Conservation (phyloP, 2,329 filamentous ascomycete species). For the Neonectria neomacrospora region DNA sequence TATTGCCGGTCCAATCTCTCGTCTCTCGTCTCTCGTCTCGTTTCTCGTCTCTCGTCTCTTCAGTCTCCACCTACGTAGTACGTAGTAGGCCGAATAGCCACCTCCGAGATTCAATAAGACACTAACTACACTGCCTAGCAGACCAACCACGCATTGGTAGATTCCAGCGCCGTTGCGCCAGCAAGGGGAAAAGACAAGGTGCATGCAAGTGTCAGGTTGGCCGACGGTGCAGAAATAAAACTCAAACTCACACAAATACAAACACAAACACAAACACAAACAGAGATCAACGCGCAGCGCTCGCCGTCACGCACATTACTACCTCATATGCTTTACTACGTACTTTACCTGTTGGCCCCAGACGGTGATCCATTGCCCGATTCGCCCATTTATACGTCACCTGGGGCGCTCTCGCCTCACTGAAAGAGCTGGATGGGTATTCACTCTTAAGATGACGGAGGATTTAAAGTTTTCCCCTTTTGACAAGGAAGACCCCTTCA, state of each 20-base stretch:
- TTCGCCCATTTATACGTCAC: background rate
- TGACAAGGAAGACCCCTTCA: slow-evolving; percentile 22
- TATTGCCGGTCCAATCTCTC: background rate
- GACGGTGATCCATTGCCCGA: background rate
- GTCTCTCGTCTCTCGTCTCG: background rate
- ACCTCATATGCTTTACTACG: background rate
- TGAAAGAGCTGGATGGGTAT: background rate
- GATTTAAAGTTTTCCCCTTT: slow-evolving; percentile 21
- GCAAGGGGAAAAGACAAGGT: background rate
- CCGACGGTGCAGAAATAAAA: background rate
- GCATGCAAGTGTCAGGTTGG: background rate
- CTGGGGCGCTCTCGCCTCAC: background rate
- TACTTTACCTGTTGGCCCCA: background rate
- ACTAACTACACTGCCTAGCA: background rate
- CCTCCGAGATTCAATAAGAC: background rate
- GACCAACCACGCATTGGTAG: background rate
- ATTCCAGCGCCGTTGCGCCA: background rate
- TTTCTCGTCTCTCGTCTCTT: background rate
- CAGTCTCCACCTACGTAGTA: background rate
- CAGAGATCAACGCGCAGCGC: background rate
- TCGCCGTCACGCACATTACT: background rate
- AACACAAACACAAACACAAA: background rate
- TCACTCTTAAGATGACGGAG: slow-evolving; percentile 10
- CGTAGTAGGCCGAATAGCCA: background rate
- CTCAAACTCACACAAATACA: background rate